Base-by-base conservation (phyloP, 495 filamentous ascomycete species). In the Penicillium pancosmium region DNA sequence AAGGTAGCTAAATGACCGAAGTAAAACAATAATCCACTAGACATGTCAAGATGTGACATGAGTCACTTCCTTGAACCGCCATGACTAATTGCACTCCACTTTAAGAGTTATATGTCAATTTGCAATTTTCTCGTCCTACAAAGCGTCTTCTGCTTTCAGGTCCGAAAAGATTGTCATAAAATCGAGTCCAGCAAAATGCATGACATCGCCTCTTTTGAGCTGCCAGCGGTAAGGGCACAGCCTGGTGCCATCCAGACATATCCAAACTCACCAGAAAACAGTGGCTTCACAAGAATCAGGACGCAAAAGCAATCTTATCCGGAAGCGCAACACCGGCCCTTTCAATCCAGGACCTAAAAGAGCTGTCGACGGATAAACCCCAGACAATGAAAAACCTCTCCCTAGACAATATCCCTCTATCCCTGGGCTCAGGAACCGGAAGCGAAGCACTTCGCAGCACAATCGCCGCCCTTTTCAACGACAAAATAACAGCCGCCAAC, bases 311-410 rank as follows among this genome's bases (percentile, higher is more conserved):
- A 12, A 19, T 47, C 11, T 18, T 52, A 18, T 33, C 50, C 8
- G 59, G 59, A 27, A 62, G 59, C 19, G 59, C 59, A 2, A 54
- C 54, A 1, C 59, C 59, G 6, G 41, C 41, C 13, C 21, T 62
- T 10, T 60, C 53, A 13, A 54, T 56, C 33, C 33, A 60, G 38
- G 61, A 64, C 40, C 16, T 60, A 11, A 56, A 60, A 31, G 13
- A 64, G 18, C 48, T 56, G 2, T 56, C 59, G 9, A 38, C 54
- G 1, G 54, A 62, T 54, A 62, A 54, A n/a, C n/a, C 49, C 18
- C 49, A 34, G 25, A 57, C 59, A 3, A 7, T 43, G 2, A 5
- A 27, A 23, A 62, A 62, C 12, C 35, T 62, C 15, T 57, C 59
- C 0, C 7, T 62, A 4, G 38, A 53, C 2, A 25, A 49, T 3